Evolutionary conservation across 1,284 basidiomycete species (phyloP), one percentile per base, ranked within the genome.

Genomic region (Cryptococcus sp.): DNA sequence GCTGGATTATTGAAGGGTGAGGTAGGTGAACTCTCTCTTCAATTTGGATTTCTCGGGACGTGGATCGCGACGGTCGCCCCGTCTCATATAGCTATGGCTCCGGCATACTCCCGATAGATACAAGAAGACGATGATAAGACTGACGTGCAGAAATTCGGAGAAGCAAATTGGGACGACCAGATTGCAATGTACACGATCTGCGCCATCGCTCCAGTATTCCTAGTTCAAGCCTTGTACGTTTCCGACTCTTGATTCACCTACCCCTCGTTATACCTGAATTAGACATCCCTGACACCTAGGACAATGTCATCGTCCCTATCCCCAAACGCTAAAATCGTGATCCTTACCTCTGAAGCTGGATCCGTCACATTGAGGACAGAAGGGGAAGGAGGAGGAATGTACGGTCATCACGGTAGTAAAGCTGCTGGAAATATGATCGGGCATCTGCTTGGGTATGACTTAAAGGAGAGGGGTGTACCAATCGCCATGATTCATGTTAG

Each of bases 371-470:
- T 80, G 5, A 67, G 78, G 5, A 79, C 78, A 0, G 63, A 68
- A 55, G 73, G 72, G 47, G 79, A 80, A 64, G 78, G 78, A 23
- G 78, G 78, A 4, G 77, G 78, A 11, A 79, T 77, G 61, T 80
- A 75, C 55, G 79, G 76, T 7, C 79, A 80, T 60, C 79, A 80
- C 56, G 78, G 76, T 2, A 76, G 72, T 52, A 79, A 80, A 63
- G 78, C 77, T 4, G 79, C 78, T 14, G 74, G 69, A 2, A 80
- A 80, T 53, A 80, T 80, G 79, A 69, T 77, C 2, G 79, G 78
- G 1, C 73, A 75, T 44, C 59, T 80, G n/a, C 57, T 80, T 18
- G 66, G 70, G 9, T 67, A 73, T 45, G 78, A 80, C 53, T 51
- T 80, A n/a, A 64, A 72, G 42, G 68, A 75, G 23, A 67, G 73